Evolutionary conservation across 371 early-diverging fungal genomes (phyloP).

Genomic region (Modicella reniformis): DNA sequence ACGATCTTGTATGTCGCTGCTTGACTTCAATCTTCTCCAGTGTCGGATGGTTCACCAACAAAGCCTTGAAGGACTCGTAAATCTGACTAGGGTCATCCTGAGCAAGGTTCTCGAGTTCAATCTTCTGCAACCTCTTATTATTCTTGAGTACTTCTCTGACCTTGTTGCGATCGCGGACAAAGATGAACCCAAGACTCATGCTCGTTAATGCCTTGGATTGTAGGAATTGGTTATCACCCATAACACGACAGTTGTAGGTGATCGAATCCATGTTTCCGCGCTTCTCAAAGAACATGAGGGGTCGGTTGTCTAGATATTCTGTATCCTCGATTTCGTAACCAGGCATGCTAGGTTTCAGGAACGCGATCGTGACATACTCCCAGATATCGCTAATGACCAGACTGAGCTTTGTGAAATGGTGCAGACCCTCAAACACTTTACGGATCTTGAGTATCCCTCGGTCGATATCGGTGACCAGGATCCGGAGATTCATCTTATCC

Average conservation of each 20-base stretch:
- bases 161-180: conserved; percentile 25
- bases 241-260: conserved; percentile 11
- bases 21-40: conserved; percentile 22
- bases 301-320: conserved; percentile 15
- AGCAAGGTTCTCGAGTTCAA: conserved; percentile 19
- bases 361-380: conserved; percentile 31
- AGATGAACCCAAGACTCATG: conserved; percentile 12
- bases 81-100: conserved; percentile 46
- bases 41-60: conserved; percentile 34
- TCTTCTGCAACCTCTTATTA: conserved; percentile 21
- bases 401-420: conserved; percentile 31
- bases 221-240: conserved; percentile 14
- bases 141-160: conserved; percentile 30
- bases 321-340: conserved; percentile 32
- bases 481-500: conserved; percentile 24
- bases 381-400: conserved; percentile 21
- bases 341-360: conserved; percentile 21
- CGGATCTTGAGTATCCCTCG: conserved; percentile 9
- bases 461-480: conserved; percentile 31
- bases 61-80: conserved; percentile 34
- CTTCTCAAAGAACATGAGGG: conserved; percentile 17
- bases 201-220: conserved; percentile 23
- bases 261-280: conserved; percentile 32
- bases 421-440: conserved; percentile 22
- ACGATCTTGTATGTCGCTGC: conserved; percentile 15